A percentile compares a stretch with the other conserved stretches of the same genome.
These are phyloP conservation scores for Annulohypoxylon maeteangense DNA, from an alignment of 495 filamentous ascomycete species.

Conservation along the genomic window DNA sequence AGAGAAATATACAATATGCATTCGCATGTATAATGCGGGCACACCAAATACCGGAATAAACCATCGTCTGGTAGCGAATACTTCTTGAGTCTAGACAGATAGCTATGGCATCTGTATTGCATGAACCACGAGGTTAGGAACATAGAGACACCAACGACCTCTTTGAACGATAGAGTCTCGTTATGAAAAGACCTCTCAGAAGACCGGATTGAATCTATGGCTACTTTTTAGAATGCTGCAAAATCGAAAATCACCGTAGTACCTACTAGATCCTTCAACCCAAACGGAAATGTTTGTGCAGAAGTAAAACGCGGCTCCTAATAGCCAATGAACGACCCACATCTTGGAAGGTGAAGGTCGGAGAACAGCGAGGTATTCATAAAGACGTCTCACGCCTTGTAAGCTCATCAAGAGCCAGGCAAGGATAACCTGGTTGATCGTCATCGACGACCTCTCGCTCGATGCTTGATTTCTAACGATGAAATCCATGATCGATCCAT, in stretches of 20 bases:
- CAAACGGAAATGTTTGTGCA: conserved; percentile 77
- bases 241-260: conserved; percentile 3
- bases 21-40: conserved; percentile 93
- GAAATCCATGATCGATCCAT: conserved; percentile 62
- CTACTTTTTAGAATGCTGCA: conserved; percentile 31
- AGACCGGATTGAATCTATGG: conserved; percentile 39
- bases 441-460: conserved; percentile 60
- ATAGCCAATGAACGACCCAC: conserved; percentile 83
- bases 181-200: conserved; percentile 42
- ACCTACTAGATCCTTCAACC: conserved; percentile 84
- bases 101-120: conserved; percentile 83
- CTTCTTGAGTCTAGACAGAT: conserved; percentile 82
- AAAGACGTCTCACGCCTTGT: conserved; percentile 78
- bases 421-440: conserved; percentile 71
- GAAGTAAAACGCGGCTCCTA: conserved; percentile 83
- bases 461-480: conserved; percentile 52
- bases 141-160: conserved; percentile 67
- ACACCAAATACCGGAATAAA: conserved; percentile 75
- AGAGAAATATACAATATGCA: conserved; percentile 85
- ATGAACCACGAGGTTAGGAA: conserved; percentile 80
- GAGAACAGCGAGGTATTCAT: conserved; percentile 72
- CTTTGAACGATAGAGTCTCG: conserved; percentile 66
- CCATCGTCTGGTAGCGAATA: conserved; percentile 79
- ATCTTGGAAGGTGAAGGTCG: conserved; percentile 75
- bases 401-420: conserved; percentile 76